phyloP scores from a whole-genome alignment of 768 basidiomycete genomes.

The Tulasnella sp. region DNA sequence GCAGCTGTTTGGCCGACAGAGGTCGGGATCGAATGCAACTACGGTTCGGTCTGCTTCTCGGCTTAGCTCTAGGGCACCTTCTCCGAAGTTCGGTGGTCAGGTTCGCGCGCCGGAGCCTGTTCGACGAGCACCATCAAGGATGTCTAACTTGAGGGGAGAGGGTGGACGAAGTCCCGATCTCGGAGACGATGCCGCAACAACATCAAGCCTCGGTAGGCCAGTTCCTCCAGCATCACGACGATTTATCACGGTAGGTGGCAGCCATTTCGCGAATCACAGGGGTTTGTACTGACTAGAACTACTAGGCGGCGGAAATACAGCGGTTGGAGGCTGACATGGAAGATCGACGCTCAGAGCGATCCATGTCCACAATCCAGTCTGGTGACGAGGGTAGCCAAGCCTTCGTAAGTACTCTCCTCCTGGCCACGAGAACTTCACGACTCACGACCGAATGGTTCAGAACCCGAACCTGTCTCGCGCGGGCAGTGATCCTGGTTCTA shows the following conservation, averaged over 20 bases:
- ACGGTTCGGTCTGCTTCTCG: slow-evolving; percentile 4
- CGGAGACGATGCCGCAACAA: slow-evolving; percentile 7
- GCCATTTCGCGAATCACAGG: neutral
- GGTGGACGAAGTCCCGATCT: slow-evolving; percentile 13
- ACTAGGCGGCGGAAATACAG: slow-evolving; percentile 61
- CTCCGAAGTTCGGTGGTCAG: slow-evolving; percentile 4
- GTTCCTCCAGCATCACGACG: slow-evolving; percentile 7
- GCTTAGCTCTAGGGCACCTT: slow-evolving; percentile 17
- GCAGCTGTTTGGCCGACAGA: neutral
- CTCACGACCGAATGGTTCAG: neutral
- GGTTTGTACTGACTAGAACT: slow-evolving; percentile 40
- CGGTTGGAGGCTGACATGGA: slow-evolving; percentile 69
- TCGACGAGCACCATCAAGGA: slow-evolving; percentile 19
- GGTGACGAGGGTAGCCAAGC: neutral
- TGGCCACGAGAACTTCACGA: neutral
- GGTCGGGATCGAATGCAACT: slow-evolving; percentile 24
- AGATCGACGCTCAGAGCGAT: slow-evolving; percentile 62
- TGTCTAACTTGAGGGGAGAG: slow-evolving; percentile 1
- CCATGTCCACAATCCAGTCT: slow-evolving; percentile 39
- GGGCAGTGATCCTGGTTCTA: slow-evolving; percentile 35
- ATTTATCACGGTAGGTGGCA: slow-evolving; percentile 29
- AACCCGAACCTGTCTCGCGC: slow-evolving; percentile 9
- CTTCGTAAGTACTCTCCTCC: too few species aligned
- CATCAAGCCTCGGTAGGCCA: slow-evolving; percentile 22
- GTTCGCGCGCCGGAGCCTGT: neutral